Conservation (phyloP, 2,329 filamentous ascomycete species). For the Nemania abortiva region DNA sequence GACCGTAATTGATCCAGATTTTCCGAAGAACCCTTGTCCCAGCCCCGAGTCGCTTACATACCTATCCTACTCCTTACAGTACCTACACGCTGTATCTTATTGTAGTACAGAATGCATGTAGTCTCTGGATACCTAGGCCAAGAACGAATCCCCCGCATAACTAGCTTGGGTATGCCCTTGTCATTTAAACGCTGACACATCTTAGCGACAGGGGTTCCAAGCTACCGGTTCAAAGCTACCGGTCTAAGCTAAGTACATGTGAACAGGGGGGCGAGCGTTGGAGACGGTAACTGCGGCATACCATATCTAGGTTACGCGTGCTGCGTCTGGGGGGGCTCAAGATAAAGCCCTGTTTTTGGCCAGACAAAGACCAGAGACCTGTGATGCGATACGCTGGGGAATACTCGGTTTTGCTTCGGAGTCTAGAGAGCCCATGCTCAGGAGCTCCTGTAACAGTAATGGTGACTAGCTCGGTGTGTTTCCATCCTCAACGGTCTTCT, state of each 20-base stretch:
- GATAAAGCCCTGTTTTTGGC: conserved; percentile 4
- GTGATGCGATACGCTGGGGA: conserved; percentile 26
- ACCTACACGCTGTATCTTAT: too few species aligned
- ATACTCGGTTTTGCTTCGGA: conserved; percentile 37
- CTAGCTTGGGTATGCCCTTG: background rate
- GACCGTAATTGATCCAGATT: background rate
- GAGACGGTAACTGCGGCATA: conserved; percentile 22
- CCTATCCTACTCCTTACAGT: background rate
- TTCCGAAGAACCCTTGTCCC: background rate
- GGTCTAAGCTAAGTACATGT: conserved; percentile 21
- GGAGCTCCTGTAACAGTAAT: conserved; percentile 1
- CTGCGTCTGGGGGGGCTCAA: conserved; percentile 4
- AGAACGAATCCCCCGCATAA: background rate
- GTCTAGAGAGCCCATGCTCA: conserved; percentile 10
- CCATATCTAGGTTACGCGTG: background rate
- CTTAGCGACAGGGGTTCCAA: conserved; percentile 28
- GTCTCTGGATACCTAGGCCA: too few species aligned
- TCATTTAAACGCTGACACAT: background rate
- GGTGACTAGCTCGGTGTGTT: conserved; percentile 1
- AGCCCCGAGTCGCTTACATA: background rate
- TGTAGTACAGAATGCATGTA: too few species aligned
- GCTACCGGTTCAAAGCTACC: conserved; percentile 28
- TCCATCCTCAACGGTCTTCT: background rate
- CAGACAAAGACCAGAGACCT: background rate
- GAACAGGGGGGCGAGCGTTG: background rate